phyloP scores from a whole-genome alignment of 352 stramenopile species.

The Pythium guiyangense region DNA sequence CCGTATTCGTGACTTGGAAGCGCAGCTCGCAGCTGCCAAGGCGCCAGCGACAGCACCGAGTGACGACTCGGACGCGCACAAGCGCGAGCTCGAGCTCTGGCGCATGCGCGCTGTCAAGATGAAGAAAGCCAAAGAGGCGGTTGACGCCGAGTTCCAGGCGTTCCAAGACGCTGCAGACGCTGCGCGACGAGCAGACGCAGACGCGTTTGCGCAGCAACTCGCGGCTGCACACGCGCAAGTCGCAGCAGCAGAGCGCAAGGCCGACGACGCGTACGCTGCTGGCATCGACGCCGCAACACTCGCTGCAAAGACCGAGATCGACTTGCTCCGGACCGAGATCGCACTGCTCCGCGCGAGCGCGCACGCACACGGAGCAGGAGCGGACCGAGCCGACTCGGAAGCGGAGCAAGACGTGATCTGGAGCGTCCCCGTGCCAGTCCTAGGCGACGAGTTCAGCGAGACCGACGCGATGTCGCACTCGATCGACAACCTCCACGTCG shows the following conservation, averaged over 20 bases:
- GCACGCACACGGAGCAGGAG: too few relatives aligned
- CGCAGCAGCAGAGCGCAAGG: not conserved
- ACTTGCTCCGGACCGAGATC: constrained; percentile 23
- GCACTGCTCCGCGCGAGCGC: constrained; percentile 3
- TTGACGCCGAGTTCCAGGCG: constrained; percentile 20
- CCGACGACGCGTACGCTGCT: not conserved
- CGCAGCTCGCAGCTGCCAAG: constrained; percentile 9
- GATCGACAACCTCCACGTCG: constrained; percentile 11
- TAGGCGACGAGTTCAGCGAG: constrained; percentile 13
- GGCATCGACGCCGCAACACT: constrained; percentile 7
- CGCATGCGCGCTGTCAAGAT: constrained; percentile 31
- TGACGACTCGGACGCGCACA: constrained; percentile 4
- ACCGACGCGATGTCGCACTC: constrained; percentile 12
- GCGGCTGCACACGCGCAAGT: not conserved
- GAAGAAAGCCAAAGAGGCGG: constrained; percentile 29
- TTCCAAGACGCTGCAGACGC: constrained; percentile 1
- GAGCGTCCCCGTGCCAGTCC: constrained; percentile 11
- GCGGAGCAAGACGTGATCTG: constrained; percentile 14
- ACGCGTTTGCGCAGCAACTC: not conserved
- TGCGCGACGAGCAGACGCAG: not conserved
- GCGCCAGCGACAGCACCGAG: not conserved
- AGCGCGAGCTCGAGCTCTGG: constrained; percentile 32
- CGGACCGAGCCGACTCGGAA: constrained; percentile 5
- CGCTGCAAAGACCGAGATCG: constrained; percentile 20
- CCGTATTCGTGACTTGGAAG: too few relatives aligned